These are phyloP conservation scores for Zea luxurians DNA, from an alignment of 176 grass and related monocot genomes.

Conservation along the genomic window DNA sequence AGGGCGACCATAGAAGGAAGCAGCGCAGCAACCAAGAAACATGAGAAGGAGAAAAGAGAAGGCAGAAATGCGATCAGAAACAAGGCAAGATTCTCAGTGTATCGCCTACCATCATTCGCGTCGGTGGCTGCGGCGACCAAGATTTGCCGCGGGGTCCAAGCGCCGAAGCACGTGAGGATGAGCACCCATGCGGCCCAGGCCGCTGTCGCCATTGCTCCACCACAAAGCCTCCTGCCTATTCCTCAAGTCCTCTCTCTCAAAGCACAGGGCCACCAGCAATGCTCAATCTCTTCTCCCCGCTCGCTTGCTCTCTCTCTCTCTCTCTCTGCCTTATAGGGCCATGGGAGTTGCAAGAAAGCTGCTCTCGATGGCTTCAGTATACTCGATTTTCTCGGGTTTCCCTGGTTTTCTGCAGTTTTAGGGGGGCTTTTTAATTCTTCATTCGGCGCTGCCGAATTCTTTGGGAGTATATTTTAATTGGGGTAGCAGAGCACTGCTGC, in stretches of 20 bases:
- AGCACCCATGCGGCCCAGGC: slow-evolving; percentile 26
- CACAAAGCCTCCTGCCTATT: neutral
- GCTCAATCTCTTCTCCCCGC: neutral
- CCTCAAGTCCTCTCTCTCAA: neutral
- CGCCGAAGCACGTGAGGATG: slow-evolving; percentile 13
- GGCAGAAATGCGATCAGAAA: neutral
- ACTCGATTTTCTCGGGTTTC: neutral
- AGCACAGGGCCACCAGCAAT: slow-evolving; percentile 15
- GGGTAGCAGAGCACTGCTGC: slow-evolving; percentile 20
- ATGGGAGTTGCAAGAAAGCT: slow-evolving; percentile 41
- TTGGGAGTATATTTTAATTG: slow-evolving; percentile 27
- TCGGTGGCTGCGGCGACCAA: slow-evolving; percentile 47
- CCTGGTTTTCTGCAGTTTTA: slow-evolving; percentile 12
- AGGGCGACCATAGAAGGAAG: slow-evolving; percentile 4
- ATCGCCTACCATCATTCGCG: slow-evolving; percentile 47
- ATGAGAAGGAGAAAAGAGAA: neutral
- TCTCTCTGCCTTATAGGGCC: slow-evolving; percentile 29
- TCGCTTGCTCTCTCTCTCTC: neutral
- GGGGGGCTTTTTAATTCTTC: neutral
- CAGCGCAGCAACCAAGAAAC: slow-evolving; percentile 2
- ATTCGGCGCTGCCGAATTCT: slow-evolving; percentile 20
- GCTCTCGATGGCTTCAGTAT: slow-evolving; percentile 15
- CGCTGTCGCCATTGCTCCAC: slow-evolving; percentile 43
- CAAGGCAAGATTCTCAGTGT: slow-evolving; percentile 28
- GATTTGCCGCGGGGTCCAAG: slow-evolving; percentile 39